phyloP scores from a whole-genome alignment of 2,329 filamentous ascomycete species.

The Acrodontium crateriforme region DNA sequence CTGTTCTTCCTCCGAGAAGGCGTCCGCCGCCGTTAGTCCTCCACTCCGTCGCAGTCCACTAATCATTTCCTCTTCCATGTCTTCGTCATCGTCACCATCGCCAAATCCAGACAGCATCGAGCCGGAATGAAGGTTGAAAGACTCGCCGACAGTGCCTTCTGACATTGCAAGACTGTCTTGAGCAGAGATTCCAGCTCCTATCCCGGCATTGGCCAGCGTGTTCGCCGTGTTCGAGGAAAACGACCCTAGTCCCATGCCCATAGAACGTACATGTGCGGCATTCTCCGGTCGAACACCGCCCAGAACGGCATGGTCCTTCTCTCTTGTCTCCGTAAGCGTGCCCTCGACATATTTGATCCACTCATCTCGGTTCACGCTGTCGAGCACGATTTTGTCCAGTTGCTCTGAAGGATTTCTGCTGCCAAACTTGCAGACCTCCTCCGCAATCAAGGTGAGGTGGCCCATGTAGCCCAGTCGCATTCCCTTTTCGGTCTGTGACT shows the following conservation, averaged over 20 bases:
- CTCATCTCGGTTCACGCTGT: constrained; percentile 74
- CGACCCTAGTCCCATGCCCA: constrained; percentile 30
- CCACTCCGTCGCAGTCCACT: constrained; percentile 7
- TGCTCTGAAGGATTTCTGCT: constrained; percentile 84
- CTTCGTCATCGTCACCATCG: constrained; percentile 91
- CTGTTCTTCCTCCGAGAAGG: constrained; percentile 43
- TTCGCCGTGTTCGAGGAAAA: constrained; percentile 33
- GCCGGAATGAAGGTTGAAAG: constrained; percentile 22
- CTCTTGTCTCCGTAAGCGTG: constrained; percentile 79
- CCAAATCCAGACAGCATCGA: constrained; percentile 65
- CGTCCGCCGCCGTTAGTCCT: constrained; percentile 49
- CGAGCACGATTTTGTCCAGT: constrained; percentile 68
- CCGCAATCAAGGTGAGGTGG: constrained; percentile 88
- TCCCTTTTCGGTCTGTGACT: constrained; percentile 66
- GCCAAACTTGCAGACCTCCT: constrained; percentile 97
- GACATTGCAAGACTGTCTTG: constrained; percentile 21
- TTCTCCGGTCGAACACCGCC: constrained; percentile 89
- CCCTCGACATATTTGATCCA: constrained; percentile 96
- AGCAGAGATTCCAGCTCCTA: constrained; percentile 43
- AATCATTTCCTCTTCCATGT: constrained; percentile 59
- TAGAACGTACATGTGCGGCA: constrained; percentile 59
- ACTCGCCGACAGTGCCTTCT: constrained; percentile 20
- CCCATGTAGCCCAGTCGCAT: constrained; percentile 98
- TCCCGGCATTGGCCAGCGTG: constrained; percentile 65
- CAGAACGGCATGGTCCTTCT: constrained; percentile 95